A percentile compares a stretch with the other conserved stretches of the same genome.
Conservation (phyloP, 805 yeast species). For the Yarrowia deformans region DNA sequence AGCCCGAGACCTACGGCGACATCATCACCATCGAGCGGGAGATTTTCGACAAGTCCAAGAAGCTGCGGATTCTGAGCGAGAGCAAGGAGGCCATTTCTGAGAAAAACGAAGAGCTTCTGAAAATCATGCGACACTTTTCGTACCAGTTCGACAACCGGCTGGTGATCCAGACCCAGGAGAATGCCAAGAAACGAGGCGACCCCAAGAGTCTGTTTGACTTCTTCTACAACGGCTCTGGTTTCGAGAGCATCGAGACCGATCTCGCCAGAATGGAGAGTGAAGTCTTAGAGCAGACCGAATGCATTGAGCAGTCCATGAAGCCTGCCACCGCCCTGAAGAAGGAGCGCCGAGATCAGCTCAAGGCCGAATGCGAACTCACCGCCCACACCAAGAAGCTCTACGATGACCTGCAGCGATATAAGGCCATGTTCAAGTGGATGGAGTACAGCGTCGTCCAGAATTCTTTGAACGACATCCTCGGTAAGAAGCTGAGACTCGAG, state of each 20-base stretch:
- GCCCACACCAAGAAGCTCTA: constrained; percentile 8
- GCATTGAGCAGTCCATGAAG: constrained; percentile 53
- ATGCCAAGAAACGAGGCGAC: constrained; percentile 82
- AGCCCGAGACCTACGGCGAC: constrained; percentile 70
- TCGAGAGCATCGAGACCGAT: constrained; percentile 62
- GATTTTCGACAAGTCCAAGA: constrained; percentile 60
- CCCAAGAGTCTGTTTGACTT: constrained; percentile 74
- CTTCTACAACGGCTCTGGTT: constrained; percentile 81
- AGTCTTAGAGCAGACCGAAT: constrained; percentile 54
- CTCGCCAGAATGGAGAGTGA: constrained; percentile 54
- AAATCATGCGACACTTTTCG: constrained; percentile 71
- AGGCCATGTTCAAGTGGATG: constrained; percentile 20
- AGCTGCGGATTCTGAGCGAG: constrained; percentile 63
- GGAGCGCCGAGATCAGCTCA: constrained; percentile 32
- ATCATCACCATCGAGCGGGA: constrained; percentile 74
- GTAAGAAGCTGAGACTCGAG: background rate
- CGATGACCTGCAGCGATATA: constrained; percentile 9
- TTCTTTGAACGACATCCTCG: background rate
- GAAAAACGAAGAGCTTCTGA: constrained; percentile 68
- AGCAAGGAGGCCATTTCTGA: constrained; percentile 62
- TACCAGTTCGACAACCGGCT: constrained; percentile 89
- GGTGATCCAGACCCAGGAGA: constrained; percentile 91
- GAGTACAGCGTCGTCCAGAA: background rate
- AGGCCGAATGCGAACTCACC: constrained; percentile 11
- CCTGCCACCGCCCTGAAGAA: constrained; percentile 51